Evolutionary conservation across 306 rosid species (phyloP).

Genomic region (Dalbergia cultrata): DNA sequence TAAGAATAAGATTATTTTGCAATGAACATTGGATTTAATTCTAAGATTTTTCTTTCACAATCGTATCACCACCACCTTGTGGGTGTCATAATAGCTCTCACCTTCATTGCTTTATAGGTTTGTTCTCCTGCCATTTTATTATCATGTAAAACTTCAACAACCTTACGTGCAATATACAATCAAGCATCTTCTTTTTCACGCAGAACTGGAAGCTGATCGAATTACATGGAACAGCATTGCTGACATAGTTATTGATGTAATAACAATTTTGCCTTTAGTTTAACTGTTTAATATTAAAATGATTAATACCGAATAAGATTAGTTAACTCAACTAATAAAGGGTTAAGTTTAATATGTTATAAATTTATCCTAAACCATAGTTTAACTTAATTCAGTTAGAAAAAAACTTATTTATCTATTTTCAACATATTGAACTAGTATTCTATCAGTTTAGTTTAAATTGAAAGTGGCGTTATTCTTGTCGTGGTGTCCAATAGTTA

Average conservation of each 20-base stretch:
- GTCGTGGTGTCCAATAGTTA: background rate
- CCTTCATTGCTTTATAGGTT: background rate
- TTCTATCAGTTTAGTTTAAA: background rate
- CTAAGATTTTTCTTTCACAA: background rate
- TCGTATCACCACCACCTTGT: background rate
- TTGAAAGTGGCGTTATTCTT: background rate
- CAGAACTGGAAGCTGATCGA: constrained; percentile 5
- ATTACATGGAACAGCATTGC: background rate
- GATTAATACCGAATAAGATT: background rate
- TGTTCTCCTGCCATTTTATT: background rate
- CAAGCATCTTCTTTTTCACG: constrained; percentile 6
- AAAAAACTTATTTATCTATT: background rate
- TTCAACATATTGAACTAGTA: background rate
- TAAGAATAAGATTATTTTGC: background rate
- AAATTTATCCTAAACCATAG: no score
- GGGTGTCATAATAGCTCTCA: background rate
- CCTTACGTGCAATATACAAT: background rate
- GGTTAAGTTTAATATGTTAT: background rate
- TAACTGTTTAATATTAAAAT: no score
- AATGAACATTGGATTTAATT: background rate
- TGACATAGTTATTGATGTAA: background rate
- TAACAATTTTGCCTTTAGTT: no score
- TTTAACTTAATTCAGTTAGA: no score
- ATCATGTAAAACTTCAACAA: background rate
- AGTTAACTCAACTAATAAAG: background rate